Evolutionary conservation across 1,139 yeast species (phyloP), one percentile per base, ranked within the genome.

Genomic region (Candida glucosophila): DNA sequence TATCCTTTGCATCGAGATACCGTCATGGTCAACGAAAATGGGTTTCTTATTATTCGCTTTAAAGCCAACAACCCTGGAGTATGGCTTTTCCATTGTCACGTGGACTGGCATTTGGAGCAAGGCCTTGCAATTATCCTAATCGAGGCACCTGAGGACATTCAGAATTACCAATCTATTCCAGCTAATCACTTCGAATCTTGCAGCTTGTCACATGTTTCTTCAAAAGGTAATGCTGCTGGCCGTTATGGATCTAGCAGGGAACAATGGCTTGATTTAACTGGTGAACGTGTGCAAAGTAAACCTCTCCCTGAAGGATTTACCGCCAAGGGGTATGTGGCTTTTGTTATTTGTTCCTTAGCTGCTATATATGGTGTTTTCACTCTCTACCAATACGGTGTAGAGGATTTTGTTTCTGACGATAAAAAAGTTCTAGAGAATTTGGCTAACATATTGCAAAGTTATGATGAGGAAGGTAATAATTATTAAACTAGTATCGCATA

Each of bases 221-320:
- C 44, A 32, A 49, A 47, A 21, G 95, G 95, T 43, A 88, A 88
- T 49, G 97, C 97, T 28, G 97, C 96, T 21, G 94, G 74, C 24
- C 78, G 80, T 56, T 37, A 21, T 27, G 52, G 52, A 5, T 34
- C 35, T 6, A 24, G 48, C 11, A 45, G 65, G 22, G 55, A 46
- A 3, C 65, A 81, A 48, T 77, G 67, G 60, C 43, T 71, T 23
- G 74, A 88, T 51, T 66, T 90, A 38, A 44, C 60, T 1, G 94
- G 94, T 27, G 77, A 83, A 56, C 77, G 77, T 43, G 56, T 65
- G 21, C 96, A 88, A 54, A 60, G 42, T 12, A 55, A 57, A 29
- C 54, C 63, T 18, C 67, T 90, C 44, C 97, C 97, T 20, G 47
- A 63, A 20, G 96, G 96, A 4, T 88, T 90, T 68, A 88, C 97